These are phyloP conservation scores for Colletotrichum cuscutae DNA, from an alignment of 2,329 filamentous ascomycete species.

Conservation along the genomic window DNA sequence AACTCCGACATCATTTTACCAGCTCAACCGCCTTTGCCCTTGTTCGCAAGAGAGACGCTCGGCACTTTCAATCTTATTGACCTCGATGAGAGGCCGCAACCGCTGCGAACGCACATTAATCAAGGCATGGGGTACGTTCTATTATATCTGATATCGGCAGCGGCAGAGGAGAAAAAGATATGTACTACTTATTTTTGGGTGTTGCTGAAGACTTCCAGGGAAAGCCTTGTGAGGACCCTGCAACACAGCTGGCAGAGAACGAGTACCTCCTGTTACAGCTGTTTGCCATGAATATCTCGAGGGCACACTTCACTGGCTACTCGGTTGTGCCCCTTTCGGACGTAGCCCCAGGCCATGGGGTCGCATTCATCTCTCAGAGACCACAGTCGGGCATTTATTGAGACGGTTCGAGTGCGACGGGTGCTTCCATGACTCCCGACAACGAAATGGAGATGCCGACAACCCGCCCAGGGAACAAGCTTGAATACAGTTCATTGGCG, in stretches of 20 bases:
- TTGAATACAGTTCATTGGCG: not conserved
- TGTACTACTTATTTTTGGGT: not conserved
- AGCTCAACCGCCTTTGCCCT: not conserved
- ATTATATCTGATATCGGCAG: not conserved
- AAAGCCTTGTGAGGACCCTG: not conserved
- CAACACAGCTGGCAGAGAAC: not conserved
- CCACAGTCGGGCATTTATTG: slow-evolving; percentile 1
- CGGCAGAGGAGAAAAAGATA: not conserved
- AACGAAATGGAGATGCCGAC: not conserved
- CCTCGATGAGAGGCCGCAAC: not conserved
- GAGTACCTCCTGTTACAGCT: not conserved
- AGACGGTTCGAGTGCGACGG: not conserved
- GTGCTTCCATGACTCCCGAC: not conserved
- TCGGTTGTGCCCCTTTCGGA: not conserved
- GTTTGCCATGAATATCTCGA: not conserved
- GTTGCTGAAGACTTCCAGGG: not conserved
- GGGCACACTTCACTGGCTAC: not conserved
- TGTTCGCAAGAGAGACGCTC: not conserved
- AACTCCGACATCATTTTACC: not conserved
- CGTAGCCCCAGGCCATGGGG: not conserved
- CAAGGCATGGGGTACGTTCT: not conserved
- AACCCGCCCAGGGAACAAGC: slow-evolving; percentile 3
- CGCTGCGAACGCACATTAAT: not conserved
- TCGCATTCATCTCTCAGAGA: not conserved
- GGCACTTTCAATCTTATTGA: not conserved